These are phyloP conservation scores for Cyberlindnera mycetangii DNA, from an alignment of 805 yeast species.

Conservation along the genomic window DNA sequence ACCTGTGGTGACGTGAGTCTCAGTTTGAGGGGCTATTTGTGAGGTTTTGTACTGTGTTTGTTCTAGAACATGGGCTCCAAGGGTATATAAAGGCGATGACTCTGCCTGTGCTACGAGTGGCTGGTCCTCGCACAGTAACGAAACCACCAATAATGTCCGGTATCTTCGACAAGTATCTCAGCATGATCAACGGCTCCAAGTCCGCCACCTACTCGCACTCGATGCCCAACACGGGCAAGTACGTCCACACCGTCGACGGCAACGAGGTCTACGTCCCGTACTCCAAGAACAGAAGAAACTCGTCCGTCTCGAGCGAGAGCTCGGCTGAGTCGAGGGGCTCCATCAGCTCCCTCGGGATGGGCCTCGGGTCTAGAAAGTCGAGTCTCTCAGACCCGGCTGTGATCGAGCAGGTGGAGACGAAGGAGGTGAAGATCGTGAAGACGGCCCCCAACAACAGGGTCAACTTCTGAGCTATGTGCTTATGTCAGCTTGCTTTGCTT, in stretches of 20 bases:
- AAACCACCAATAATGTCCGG: too few species aligned
- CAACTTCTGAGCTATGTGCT: constrained; percentile 16
- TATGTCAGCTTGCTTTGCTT: not conserved
- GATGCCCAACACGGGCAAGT: constrained; percentile 20
- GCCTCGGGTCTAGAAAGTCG: constrained; percentile 9
- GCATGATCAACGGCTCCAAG: constrained; percentile 23
- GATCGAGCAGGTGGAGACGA: constrained; percentile 5
- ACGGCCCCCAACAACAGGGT: constrained; percentile 24
- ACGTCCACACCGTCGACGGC: constrained; percentile 17
- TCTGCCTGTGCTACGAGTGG: too few species aligned
- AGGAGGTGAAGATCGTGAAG: constrained; percentile 11
- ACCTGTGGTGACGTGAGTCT: too few species aligned
- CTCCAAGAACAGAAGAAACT: constrained; percentile 21
- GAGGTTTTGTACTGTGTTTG: too few species aligned
- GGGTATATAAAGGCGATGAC: too few species aligned
- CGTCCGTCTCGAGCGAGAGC: constrained; percentile 11
- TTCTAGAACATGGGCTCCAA: too few species aligned
- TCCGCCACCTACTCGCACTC: constrained; percentile 20
- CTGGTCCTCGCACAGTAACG: too few species aligned
- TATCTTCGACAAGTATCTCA: constrained; percentile 29
- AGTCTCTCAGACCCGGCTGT: constrained; percentile 3
- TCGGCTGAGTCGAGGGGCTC: constrained; percentile 1
- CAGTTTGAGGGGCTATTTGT: too few species aligned
- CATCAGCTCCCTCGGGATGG: constrained; percentile 6
- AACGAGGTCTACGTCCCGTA: constrained; percentile 21